Evolutionary conservation across 352 stramenopile species (phyloP).

Genomic region (Phytophthora citricola): DNA sequence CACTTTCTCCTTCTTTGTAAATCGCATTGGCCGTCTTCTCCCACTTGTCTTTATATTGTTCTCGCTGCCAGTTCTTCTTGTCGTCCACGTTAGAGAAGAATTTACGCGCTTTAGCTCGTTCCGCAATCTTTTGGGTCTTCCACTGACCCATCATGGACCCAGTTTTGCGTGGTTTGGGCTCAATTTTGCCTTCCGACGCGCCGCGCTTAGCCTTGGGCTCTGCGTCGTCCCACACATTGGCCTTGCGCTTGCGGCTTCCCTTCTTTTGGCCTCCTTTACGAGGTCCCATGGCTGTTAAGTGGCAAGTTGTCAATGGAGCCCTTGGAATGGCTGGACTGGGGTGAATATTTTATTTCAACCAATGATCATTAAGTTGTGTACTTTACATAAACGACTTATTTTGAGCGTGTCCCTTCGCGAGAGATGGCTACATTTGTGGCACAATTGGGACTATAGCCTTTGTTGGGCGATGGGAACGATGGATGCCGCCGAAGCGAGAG

Average conservation of each 20-base stretch:
- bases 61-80: conserved; percentile 58
- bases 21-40: conserved; percentile 46
- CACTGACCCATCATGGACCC: conserved; percentile 82
- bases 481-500: conserved; percentile 38
- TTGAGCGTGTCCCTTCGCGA: conserved; percentile 16
- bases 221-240: conserved; percentile 61
- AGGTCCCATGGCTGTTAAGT: conserved; percentile 33
- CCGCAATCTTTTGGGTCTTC: conserved; percentile 67
- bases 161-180: conserved; percentile 20
- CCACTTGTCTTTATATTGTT: conserved; percentile 45
- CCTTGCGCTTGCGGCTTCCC: conserved; percentile 51
- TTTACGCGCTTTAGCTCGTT: conserved; percentile 48
- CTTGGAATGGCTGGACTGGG: conserved; percentile 39
- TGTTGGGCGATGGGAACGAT: conserved; percentile 23
- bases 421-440: conserved; percentile 41
- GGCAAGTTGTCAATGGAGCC: background rate
- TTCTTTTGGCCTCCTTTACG: conserved; percentile 56
- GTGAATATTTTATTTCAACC: conserved; percentile 12
- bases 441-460: conserved; percentile 3
- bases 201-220: conserved; percentile 29
- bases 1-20: conserved; percentile 40
- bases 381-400: conserved; percentile 24
- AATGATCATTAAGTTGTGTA: conserved; percentile 7
- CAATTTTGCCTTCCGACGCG: conserved; percentile 10
- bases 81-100: conserved; percentile 53